Evolutionary conservation across 345 rosid genomes (phyloP).

Genomic region (Linum lewisii): DNA sequence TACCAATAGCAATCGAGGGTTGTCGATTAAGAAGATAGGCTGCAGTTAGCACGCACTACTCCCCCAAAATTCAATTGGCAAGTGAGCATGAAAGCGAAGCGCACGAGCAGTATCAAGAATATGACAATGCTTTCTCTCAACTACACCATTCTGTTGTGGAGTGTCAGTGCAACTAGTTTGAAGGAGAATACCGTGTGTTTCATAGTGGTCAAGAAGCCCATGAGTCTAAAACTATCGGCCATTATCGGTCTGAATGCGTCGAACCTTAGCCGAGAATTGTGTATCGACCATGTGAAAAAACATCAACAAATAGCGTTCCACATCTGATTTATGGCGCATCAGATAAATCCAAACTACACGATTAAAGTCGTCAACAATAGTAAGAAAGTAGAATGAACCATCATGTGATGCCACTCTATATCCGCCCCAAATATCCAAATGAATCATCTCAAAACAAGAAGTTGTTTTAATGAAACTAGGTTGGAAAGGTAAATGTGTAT

Average conservation of each 20-base stretch:
- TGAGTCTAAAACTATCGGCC: background rate
- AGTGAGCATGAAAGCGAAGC: background rate
- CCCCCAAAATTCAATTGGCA: background rate
- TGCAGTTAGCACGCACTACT: background rate
- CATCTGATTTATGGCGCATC: background rate
- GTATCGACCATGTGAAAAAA: background rate
- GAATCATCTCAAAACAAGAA: background rate
- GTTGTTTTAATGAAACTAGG: background rate
- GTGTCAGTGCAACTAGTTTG: background rate
- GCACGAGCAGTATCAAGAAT: constrained; percentile 1
- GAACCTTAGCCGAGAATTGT: too few relatives aligned
- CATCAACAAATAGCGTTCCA: background rate
- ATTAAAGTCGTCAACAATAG: background rate
- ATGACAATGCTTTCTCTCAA: background rate
- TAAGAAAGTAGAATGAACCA: background rate
- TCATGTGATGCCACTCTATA: too few relatives aligned
- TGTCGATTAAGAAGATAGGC: background rate
- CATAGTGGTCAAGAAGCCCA: background rate
- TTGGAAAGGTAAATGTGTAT: background rate
- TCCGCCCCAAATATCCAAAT: background rate
- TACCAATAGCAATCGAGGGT: background rate
- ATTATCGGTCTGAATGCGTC: background rate
- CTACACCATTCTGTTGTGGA: background rate
- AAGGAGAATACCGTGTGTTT: background rate
- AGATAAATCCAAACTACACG: background rate